Evolutionary conservation across 208 protist species (phyloP).

Genomic region (Crithidia bombi): DNA sequence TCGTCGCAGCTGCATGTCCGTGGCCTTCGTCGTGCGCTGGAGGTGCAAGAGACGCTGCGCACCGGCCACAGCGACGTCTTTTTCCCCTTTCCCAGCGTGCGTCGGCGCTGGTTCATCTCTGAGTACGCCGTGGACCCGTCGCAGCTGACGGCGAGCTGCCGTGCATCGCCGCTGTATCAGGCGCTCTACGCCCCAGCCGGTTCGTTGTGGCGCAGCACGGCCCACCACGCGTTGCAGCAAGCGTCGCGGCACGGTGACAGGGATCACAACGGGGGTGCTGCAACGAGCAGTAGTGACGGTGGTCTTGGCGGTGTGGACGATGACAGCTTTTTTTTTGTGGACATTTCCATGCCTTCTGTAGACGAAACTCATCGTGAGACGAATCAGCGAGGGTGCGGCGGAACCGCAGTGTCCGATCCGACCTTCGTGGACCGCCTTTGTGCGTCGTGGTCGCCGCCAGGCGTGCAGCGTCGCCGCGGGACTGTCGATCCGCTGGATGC

Average conservation of each 20-base stretch:
- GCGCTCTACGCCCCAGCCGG: constrained; percentile 38
- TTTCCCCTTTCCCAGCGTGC: constrained; percentile 75
- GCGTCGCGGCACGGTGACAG: not conserved
- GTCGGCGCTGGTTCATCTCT: constrained; percentile 68
- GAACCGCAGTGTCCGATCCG: not conserved
- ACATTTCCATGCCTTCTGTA: not conserved
- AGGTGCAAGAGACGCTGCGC: constrained; percentile 43
- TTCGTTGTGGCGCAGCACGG: constrained; percentile 18
- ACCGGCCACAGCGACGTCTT: constrained; percentile 74
- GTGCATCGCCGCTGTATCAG: constrained; percentile 63
- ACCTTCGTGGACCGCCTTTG: not conserved
- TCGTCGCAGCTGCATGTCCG: not conserved
- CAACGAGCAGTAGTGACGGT: too few relatives aligned
- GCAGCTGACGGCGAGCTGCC: constrained; percentile 50
- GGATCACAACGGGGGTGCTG: too few relatives aligned
- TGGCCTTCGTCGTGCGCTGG: constrained; percentile 33
- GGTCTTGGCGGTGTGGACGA: not conserved
- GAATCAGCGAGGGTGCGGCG: not conserved
- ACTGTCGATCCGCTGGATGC: constrained; percentile 63
- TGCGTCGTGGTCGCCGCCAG: constrained; percentile 29
- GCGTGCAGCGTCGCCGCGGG: constrained; percentile 41
- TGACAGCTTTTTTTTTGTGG: constrained; percentile 4
- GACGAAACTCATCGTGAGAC: not conserved
- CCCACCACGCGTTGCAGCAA: not conserved
- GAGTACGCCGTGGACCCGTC: constrained; percentile 60